Percentiles rank a stretch among this genome's conserved stretches.
Evolutionary conservation across 208 protist genomes (phyloP).

Genomic region (Herpetomonas samuelpessoai): DNA sequence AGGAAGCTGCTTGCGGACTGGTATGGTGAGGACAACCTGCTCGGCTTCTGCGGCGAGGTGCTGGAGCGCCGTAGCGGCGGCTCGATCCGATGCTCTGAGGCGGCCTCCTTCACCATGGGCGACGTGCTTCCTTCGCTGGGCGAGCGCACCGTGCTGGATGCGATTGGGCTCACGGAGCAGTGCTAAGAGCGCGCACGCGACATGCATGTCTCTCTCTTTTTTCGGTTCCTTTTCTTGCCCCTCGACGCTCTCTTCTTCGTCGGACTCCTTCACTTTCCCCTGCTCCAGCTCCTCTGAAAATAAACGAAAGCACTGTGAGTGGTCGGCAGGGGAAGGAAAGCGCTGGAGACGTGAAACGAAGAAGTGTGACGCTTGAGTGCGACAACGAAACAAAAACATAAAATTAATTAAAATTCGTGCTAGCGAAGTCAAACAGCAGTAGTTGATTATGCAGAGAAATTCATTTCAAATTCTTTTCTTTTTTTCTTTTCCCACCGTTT

Average conservation of each 20-base stretch:
- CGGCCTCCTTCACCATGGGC: constrained; percentile 48
- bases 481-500: neutral
- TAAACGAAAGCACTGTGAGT: too few species aligned
- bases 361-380: too few species aligned
- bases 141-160: constrained; percentile 38
- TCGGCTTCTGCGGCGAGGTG: constrained; percentile 51
- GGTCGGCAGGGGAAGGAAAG: too few species aligned
- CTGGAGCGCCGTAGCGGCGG: constrained; percentile 65
- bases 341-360: too few species aligned
- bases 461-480: neutral
- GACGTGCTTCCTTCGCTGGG: constrained; percentile 33
- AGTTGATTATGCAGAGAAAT: neutral
- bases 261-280: too few species aligned
- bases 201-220: neutral
- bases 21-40: constrained; percentile 69
- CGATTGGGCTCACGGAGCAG: constrained; percentile 27
- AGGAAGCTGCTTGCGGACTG: constrained; percentile 35
- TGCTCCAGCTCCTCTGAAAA: too few species aligned
- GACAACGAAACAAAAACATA: too few species aligned
- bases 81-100: constrained; percentile 57
- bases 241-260: too few species aligned
- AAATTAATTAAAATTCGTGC: constrained; percentile 2
- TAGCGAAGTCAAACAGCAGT: neutral
- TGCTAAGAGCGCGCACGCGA: constrained; percentile 3
- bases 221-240: constrained; percentile 8